Base-by-base conservation (phyloP, 2,329 filamentous ascomycete genomes). In the Cadophora sp. region DNA sequence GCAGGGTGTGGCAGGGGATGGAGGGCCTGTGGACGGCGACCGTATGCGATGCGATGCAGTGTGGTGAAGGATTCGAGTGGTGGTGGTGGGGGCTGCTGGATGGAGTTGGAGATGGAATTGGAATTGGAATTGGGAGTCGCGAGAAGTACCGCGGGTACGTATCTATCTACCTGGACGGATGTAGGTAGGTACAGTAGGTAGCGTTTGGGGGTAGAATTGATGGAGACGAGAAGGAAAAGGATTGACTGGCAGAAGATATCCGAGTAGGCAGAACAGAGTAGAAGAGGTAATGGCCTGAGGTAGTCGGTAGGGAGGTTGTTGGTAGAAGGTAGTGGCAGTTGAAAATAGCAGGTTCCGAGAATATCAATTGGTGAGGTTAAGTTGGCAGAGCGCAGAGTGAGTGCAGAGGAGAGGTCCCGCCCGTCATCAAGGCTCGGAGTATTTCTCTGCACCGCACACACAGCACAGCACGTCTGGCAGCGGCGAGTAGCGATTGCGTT, bases 41-140 rank as follows among this genome's bases (percentile, higher is more conserved):
- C 55, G 55, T 43, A 24, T 41, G 36, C 33, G 55, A 43, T 58
- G 55, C 55, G 20, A 22, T 41, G 55, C 55, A 41, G 33, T 5
- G 36, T 16, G 36, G 33, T 56, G 30, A 7, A 39, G 30, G n/a
- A 39, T 39, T 56, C 13, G 27, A n/a, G 13, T 14, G 33, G 20
- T 30, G 27, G 27, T 30, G 27, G 33, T 6, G 30, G 18, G 18
- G 1, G 30, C 8, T 58, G 20, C 18, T 20, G 45, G n/a, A 48
- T 8, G 45, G 45, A 48, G 41, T 45, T 45, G 43, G n/a, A 48
- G n/a, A 43, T 22, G 33, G 36, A 11, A 20, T 6, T 55, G 50
- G 22, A 3, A 27, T 14, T 55, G 50, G 16, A 22, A n/a, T 27
- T 60, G n/a, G 56, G 5, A n/a, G 14, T 47, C 22, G 27, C 8